Base-by-base conservation (phyloP, 2,329 filamentous ascomycete genomes). In the Triangularia verruculosa region DNA sequence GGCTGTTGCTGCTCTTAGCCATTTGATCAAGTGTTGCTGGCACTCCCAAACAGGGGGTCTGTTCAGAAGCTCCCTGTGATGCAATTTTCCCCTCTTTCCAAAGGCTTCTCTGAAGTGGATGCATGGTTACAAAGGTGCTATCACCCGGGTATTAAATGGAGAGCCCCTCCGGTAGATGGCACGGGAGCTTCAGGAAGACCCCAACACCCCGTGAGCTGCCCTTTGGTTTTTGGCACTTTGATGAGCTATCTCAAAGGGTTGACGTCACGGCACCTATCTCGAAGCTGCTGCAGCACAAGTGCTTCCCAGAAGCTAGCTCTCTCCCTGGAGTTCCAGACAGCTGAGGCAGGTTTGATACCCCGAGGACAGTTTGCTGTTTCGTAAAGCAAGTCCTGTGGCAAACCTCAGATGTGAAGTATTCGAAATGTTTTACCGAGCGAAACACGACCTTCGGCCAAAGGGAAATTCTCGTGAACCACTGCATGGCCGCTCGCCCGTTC, bases 191-290 rank as follows among this genome's bases (percentile, higher is more conserved):
- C 39, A 20, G n/a, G n/a, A 47, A 17, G n/a, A 9, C 39, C 39
- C 39, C 17, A 8, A 17, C n/a, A 47, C 5, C 9, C 39, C 39
- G 20, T 20, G 17, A 20, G 39, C 6, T 47, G 39, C 39, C 20
- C 9, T 47, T 20, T 47, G 39, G 39, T 47, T 17, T 47, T 20
- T 47, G 39, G 39, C 8, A 17, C 39, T 12, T 9, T 17, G 4
- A 20, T 47, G 39, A 47, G 39, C 39, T 58, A 22, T 58, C 17
- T 34, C 56, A 15, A 30, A 25, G 6, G 39, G 27, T 59, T 59
- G 57, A 59, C 57, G 57, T 59, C 57, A 59, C 57, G 39, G 34
- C 57, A 59, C 57, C n/a, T 20, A 20, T 47, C 39, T 47, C 39
- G 39, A 47, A 20, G 39, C n/a, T 47, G 39, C 39, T 47, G 13